Percentiles rank a stretch among this genome's conserved stretches.
Conservation (phyloP, 306 rosid genomes). For the Geum urbanum region DNA sequence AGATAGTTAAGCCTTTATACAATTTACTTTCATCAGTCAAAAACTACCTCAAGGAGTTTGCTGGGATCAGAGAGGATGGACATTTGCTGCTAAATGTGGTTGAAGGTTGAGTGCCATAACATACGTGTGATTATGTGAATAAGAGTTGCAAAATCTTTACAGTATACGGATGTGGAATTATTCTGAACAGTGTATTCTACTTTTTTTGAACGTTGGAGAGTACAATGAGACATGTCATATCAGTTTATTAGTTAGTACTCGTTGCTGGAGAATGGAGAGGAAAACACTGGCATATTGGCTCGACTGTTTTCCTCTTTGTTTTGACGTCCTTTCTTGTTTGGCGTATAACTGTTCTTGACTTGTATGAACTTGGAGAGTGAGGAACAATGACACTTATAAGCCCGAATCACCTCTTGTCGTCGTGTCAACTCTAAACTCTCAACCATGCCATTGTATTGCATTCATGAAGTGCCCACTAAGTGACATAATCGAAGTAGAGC, state of each 20-base stretch:
- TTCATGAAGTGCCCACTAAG: too few species aligned
- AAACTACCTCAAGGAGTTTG: constrained; percentile 23
- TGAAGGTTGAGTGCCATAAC: not conserved
- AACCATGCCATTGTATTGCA: too few species aligned
- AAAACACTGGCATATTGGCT: not conserved
- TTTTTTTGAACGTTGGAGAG: not conserved
- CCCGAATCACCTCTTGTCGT: not conserved
- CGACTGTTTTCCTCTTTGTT: not conserved
- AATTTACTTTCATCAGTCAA: constrained; percentile 24
- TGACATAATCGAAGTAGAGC: too few species aligned
- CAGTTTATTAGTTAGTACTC: not conserved
- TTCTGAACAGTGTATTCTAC: not conserved
- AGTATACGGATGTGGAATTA: not conserved
- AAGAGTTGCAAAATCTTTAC: not conserved
- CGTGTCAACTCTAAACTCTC: too few species aligned
- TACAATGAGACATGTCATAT: not conserved
- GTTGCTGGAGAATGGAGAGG: constrained; percentile 2
- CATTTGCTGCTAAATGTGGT: constrained; percentile 2
- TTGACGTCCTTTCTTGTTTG: too few species aligned
- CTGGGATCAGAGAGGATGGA: constrained; percentile 12
- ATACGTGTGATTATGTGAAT: not conserved
- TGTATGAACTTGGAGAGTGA: too few species aligned
- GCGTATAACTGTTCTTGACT: too few species aligned
- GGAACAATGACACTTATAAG: not conserved
- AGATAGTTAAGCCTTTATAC: constrained; percentile 13